phyloP scores from a whole-genome alignment of 768 basidiomycete genomes.

The Trametes gibbosa region DNA sequence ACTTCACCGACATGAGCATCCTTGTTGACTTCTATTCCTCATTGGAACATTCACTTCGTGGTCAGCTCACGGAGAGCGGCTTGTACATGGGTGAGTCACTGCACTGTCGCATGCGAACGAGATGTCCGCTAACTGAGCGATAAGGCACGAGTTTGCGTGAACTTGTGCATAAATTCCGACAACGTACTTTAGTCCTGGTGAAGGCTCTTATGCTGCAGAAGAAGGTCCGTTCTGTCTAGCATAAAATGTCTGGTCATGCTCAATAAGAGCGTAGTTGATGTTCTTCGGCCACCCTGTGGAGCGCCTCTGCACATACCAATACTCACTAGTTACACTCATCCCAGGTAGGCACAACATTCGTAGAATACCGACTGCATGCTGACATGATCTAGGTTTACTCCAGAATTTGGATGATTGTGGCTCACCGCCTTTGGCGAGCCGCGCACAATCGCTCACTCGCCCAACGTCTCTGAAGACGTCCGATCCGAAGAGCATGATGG shows the following conservation, averaged over 20 bases:
- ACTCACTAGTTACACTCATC: constrained; percentile 90
- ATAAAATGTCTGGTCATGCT: constrained; percentile 4
- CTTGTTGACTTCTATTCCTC: constrained; percentile 84
- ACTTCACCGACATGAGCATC: constrained; percentile 85
- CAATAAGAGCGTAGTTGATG: constrained; percentile 64
- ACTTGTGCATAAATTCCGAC: constrained; percentile 89
- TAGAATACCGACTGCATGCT: not conserved
- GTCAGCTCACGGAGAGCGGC: constrained; percentile 87
- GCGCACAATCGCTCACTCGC: constrained; percentile 59
- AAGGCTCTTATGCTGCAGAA: constrained; percentile 95
- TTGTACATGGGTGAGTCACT: constrained; percentile 86
- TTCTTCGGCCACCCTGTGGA: constrained; percentile 97
- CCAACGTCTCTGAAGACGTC: constrained; percentile 85
- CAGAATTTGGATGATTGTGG: constrained; percentile 91
- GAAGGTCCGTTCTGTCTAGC: constrained; percentile 50
- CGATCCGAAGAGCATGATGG: constrained; percentile 86
- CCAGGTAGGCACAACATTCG: constrained; percentile 56
- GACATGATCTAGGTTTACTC: constrained; percentile 60
- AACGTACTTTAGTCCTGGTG: constrained; percentile 87
- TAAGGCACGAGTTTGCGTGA: constrained; percentile 81
- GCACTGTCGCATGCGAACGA: not conserved
- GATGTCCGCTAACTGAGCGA: not conserved
- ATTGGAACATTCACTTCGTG: constrained; percentile 70
- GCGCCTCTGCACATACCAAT: constrained; percentile 94
- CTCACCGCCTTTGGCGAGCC: constrained; percentile 69